These are phyloP conservation scores for Phytophthora pinifolia DNA, from an alignment of 352 stramenopile genomes.

Conservation along the genomic window DNA sequence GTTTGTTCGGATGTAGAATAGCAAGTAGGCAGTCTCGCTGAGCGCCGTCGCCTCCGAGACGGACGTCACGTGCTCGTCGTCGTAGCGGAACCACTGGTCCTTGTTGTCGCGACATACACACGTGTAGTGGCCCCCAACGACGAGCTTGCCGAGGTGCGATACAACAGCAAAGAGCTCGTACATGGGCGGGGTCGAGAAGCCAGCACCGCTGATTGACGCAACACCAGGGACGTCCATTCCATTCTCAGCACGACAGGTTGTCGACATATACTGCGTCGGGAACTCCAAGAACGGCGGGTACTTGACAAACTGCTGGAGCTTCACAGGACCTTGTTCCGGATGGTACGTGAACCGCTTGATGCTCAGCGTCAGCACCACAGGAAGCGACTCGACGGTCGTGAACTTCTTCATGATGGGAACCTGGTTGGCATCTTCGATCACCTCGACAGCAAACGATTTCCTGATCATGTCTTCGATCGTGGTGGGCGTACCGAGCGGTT, in stretches of 20 bases:
- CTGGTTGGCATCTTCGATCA: conserved; percentile 61
- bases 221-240: conserved; percentile 21
- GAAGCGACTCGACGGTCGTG: conserved; percentile 71
- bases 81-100: conserved; percentile 85
- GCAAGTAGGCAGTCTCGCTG: conserved; percentile 74
- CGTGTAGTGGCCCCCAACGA: conserved; percentile 84
- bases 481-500: conserved; percentile 35
- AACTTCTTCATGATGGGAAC: conserved; percentile 67
- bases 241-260: conserved; percentile 61
- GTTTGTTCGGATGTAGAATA: conserved; percentile 80
- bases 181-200: conserved; percentile 45
- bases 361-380: conserved; percentile 77
- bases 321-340: conserved; percentile 71
- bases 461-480: conserved; percentile 79
- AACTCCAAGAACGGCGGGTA: conserved; percentile 77
- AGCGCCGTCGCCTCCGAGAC: conserved; percentile 72
- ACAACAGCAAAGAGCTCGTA: conserved; percentile 88
- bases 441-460: conserved; percentile 71
- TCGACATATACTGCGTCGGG: conserved; percentile 64
- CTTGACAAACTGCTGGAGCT: conserved; percentile 84
- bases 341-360: conserved; percentile 89
- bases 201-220: conserved; percentile 18
- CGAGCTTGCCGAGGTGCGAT: conserved; percentile 77
- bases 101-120: conserved; percentile 86
- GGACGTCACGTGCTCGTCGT: conserved; percentile 81